Percentiles rank a stretch among this genome's conserved stretches.
Evolutionary conservation across 1,284 basidiomycete species (phyloP).

Genomic region (Cryptococcus sp.): DNA sequence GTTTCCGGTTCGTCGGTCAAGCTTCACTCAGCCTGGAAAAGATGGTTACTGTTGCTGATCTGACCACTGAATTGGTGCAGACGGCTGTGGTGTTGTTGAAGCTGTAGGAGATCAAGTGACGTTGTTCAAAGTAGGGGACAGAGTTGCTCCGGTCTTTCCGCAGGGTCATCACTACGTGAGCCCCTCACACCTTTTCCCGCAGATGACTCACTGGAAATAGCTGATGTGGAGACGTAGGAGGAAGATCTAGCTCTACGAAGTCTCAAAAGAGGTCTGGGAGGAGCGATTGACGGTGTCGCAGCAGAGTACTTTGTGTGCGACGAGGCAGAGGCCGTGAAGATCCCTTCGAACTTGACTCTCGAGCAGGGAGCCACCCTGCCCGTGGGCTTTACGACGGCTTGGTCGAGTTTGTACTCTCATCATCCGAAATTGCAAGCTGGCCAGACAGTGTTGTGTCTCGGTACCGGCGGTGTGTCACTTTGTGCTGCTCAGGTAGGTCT

Average conservation of each 20-base stretch:
- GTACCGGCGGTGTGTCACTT: conserved; percentile 56
- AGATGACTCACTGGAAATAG: neutral
- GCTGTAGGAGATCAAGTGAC: conserved; percentile 46
- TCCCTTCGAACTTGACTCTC: conserved; percentile 50
- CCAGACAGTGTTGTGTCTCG: conserved; percentile 53
- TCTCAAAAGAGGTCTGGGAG: conserved; percentile 48
- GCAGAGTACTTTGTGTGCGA: conserved; percentile 39
- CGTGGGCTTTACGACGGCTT: conserved; percentile 53
- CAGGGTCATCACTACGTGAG: conserved; percentile 45
- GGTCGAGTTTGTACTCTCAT: conserved; percentile 53
- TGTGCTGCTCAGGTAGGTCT: conserved; percentile 50
- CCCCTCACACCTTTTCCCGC: neutral
- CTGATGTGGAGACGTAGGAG: conserved; percentile 23
- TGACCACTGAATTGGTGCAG: conserved; percentile 14
- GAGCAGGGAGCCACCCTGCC: conserved; percentile 51
- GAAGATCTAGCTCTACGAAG: conserved; percentile 41
- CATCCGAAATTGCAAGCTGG: conserved; percentile 49
- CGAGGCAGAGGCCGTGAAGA: conserved; percentile 39
- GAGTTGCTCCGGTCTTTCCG: conserved; percentile 42
- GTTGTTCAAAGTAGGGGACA: conserved; percentile 51
- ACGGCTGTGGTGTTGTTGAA: conserved; percentile 53
- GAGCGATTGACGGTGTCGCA: conserved; percentile 52
- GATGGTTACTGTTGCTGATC: too few relatives aligned
- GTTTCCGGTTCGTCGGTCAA: conserved; percentile 30
- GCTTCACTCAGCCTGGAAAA: too few relatives aligned